phyloP scores from a whole-genome alignment of 805 yeast species.

The Metschnikowia lachancei region DNA sequence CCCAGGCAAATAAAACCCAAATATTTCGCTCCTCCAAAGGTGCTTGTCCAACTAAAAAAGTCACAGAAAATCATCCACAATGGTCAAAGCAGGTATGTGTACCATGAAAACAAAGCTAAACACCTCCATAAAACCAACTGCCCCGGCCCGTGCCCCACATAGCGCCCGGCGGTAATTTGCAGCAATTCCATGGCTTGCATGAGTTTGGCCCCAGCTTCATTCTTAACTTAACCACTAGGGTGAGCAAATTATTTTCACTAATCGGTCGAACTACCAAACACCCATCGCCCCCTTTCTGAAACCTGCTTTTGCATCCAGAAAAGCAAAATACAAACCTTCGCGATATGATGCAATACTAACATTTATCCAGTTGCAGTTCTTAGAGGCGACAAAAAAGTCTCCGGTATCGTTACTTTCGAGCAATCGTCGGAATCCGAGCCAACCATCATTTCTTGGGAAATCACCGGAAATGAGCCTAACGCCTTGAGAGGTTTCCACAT shows the following conservation, averaged over 20 bases:
- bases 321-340: background rate
- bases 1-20: slow-evolving; percentile 5
- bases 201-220: background rate
- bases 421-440: slow-evolving; percentile 78
- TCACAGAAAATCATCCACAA: slow-evolving; percentile 25
- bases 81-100: slow-evolving; percentile 66
- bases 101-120: background rate
- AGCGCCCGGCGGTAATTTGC: slow-evolving; percentile 1
- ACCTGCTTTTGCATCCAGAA: background rate
- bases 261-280: slow-evolving; percentile 1
- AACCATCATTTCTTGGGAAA: slow-evolving; percentile 84
- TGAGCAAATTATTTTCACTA: slow-evolving; percentile 16
- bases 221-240: slow-evolving; percentile 14
- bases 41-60: background rate
- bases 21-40: background rate
- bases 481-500: slow-evolving; percentile 96
- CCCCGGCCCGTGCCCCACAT: background rate
- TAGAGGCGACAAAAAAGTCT: slow-evolving; percentile 90
- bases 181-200: slow-evolving; percentile 6
- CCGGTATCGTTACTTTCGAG: slow-evolving; percentile 85
- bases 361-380: slow-evolving; percentile 74
- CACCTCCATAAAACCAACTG: no score
- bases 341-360: slow-evolving; percentile 16
- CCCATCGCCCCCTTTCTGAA: background rate
- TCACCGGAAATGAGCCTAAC: slow-evolving; percentile 82